Evolutionary conservation across 2,329 filamentous ascomycete species (phyloP), one percentile per base, ranked within the genome.

Genomic region (Neurospora crassa): DNA sequence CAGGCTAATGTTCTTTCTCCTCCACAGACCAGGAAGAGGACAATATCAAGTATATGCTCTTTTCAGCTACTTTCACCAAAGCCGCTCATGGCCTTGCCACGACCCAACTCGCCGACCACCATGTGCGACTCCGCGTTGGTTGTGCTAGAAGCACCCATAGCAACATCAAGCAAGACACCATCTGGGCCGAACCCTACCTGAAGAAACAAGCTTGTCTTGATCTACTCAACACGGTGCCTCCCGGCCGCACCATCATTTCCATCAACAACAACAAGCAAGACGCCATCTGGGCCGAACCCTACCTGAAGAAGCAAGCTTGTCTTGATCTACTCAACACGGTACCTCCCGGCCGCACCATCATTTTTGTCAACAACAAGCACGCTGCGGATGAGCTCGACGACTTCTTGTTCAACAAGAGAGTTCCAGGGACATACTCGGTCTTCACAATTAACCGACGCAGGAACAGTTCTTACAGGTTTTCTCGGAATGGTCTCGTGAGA

Each of bases 61-160:
- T 98, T 80, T 97, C 94, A 0, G 96, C 96, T 0, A 98, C 96
- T 0, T 98, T 99, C 81, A 93, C 94, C 53, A 94, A 92, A 82
- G 84, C 83, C 0, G 89, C 92, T 74, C 92, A 94, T 40, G 85
- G 90, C 34, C 82, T 98, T 16, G 95, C 94, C 12, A 43, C 10
- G 10, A n/a, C 42, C 10, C 42, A n/a, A n/a, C 42, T 43, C 3
- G 42, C 42, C 16, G 42, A 43, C 42, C 5, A 11, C 59, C 90
- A 93, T 77, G 85, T 96, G 68, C 92, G 92, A 24, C 90, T 99
- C 79, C 91, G 90, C 63, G 92, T 98, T 74, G 96, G 96, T 40
- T 92, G 95, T 76, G 89, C 93, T 37, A 95, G 96, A 42, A 93
- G 91, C 75, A 90, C 92, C 0, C 93, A 96, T 69, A 81, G 83